Conservation (phyloP, 768 basidiomycete species). For the Tylopilus balloui region DNA sequence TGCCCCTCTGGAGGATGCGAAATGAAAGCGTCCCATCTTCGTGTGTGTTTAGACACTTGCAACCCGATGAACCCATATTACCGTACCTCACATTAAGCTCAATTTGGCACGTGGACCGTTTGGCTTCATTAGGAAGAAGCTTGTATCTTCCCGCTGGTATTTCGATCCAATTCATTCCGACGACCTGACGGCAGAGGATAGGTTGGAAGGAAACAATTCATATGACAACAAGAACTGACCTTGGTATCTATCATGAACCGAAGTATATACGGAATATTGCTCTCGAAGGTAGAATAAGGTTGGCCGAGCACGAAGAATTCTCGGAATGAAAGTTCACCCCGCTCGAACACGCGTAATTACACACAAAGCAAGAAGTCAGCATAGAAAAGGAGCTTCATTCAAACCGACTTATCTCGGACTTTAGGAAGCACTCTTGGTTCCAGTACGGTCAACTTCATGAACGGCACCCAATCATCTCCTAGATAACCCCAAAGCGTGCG, state of each 20-base stretch:
- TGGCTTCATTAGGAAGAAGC: conserved; percentile 50
- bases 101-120: conserved; percentile 82
- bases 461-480: conserved; percentile 73
- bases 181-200: conserved; percentile 49
- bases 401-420: conserved; percentile 77
- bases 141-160: conserved; percentile 79
- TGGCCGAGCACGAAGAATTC: conserved; percentile 49
- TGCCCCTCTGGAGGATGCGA: conserved; percentile 89
- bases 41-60: conserved; percentile 3
- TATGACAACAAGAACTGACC: conserved; percentile 37
- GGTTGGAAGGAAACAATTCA: not conserved
- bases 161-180: conserved; percentile 99
- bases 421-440: conserved; percentile 79
- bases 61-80: not conserved
- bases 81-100: conserved; percentile 75
- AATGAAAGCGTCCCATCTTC: conserved; percentile 78
- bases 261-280: conserved; percentile 86
- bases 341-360: conserved; percentile 61
- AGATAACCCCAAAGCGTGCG: conserved; percentile 84
- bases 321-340: conserved; percentile 65
- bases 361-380: conserved; percentile 14
- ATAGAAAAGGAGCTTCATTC: not conserved
- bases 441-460: conserved; percentile 77
- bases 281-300: conserved; percentile 76
- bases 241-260: conserved; percentile 99